These are phyloP conservation scores for Podospora australis DNA, from an alignment of 495 filamentous ascomycete species.

Conservation along the genomic window DNA sequence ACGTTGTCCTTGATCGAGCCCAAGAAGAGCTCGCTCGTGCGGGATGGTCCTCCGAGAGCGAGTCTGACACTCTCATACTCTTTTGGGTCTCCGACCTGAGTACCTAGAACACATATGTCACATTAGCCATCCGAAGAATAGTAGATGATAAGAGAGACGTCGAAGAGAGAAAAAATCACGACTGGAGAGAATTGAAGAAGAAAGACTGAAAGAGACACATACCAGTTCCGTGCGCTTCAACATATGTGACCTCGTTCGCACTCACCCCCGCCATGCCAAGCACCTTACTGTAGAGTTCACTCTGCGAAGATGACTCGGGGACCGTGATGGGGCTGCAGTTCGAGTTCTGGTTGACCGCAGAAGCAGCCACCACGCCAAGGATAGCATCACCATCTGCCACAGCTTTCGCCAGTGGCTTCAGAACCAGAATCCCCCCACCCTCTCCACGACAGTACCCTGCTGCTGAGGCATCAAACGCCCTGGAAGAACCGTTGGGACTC, in stretches of 20 bases:
- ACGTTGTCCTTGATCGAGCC: slow-evolving; percentile 53
- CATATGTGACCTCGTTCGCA: slow-evolving; percentile 35
- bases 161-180: too few relatives aligned
- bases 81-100: slow-evolving; percentile 28
- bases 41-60: slow-evolving; percentile 22
- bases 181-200: too few relatives aligned
- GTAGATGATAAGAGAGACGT: too few relatives aligned
- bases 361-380: slow-evolving; percentile 49
- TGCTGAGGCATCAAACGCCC: slow-evolving; percentile 52
- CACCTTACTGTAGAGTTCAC: slow-evolving; percentile 36
- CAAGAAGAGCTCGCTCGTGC: slow-evolving; percentile 33
- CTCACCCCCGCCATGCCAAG: slow-evolving; percentile 41
- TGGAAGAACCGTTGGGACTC: slow-evolving; percentile 36
- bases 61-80: slow-evolving; percentile 26
- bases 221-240: slow-evolving; percentile 26
- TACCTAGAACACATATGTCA: neutral
- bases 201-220: neutral
- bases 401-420: slow-evolving; percentile 50
- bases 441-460: slow-evolving; percentile 61
- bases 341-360: slow-evolving; percentile 49
- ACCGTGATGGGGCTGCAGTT: slow-evolving; percentile 42
- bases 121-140: too few relatives aligned
- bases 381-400: slow-evolving; percentile 45
- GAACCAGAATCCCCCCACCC: slow-evolving; percentile 42
- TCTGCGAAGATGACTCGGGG: slow-evolving; percentile 45